Percentiles rank a stretch among this genome's conserved stretches.
Evolutionary conservation across 129 eudicot species (phyloP).

Genomic region (Pseudognaphalium luteoalbum): DNA sequence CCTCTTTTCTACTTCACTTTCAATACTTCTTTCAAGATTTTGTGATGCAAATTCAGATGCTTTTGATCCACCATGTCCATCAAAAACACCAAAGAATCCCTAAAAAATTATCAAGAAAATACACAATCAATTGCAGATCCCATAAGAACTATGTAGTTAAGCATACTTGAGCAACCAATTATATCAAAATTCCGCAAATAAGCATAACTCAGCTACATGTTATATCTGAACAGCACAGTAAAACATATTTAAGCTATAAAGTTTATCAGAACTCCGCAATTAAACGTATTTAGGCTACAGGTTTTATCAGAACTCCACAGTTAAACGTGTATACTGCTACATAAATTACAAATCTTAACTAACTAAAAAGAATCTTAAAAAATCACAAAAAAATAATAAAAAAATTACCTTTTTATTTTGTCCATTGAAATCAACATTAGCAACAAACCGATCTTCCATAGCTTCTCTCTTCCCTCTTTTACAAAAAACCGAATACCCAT

Average conservation of each 20-base stretch:
- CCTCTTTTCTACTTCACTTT: slow-evolving; percentile 44
- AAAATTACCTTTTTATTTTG: slow-evolving; percentile 61
- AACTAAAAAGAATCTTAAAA: not conserved
- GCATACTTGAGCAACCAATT: not conserved
- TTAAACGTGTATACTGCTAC: not conserved
- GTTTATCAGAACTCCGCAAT: not conserved
- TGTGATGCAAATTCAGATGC: slow-evolving; percentile 83
- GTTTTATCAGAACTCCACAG: not conserved
- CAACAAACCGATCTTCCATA: slow-evolving; percentile 88
- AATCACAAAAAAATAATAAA: not conserved
- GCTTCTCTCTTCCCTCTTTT: slow-evolving; percentile 78
- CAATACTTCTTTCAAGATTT: slow-evolving; percentile 58
- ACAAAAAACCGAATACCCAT: slow-evolving; percentile 83
- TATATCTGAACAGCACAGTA: not conserved
- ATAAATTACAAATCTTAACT: not conserved
- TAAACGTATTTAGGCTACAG: not conserved
- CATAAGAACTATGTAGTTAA: not conserved
- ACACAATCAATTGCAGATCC: slow-evolving; percentile 17
- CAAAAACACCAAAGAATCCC: slow-evolving; percentile 95
- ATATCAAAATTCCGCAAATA: not conserved
- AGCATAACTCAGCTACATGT: not conserved
- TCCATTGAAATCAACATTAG: slow-evolving; percentile 43
- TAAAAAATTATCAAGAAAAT: slow-evolving; percentile 22
- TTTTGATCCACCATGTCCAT: slow-evolving; percentile 95
- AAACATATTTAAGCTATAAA: not conserved